Base-by-base conservation (phyloP, 768 basidiomycete genomes). In the Pulveroboletus sp. region DNA sequence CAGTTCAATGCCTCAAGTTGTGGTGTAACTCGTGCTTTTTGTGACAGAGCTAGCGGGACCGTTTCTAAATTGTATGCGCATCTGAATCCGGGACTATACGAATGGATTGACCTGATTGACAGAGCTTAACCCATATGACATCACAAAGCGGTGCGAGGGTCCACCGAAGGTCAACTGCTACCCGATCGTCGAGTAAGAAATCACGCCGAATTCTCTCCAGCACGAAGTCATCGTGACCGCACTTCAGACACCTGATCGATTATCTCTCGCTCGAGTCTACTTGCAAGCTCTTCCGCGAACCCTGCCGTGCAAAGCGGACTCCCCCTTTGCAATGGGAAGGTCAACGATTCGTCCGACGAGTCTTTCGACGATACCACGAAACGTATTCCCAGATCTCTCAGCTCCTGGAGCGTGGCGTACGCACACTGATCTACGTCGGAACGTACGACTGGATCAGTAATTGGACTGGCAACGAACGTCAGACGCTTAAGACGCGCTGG, bases 381-480 rank as follows among this genome's bases (percentile, higher is more conserved):
- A 63, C 57, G 2, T 54, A 54, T 43, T 45, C 54, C 38, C 71
- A 77, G 39, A 62, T 76, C 47, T 54, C 70, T 14, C 64, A 53
- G 14, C 76, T 89, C 29, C 75, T 91, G 10, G 86, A 90, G 49
- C 76, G 86, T n/a, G 83, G 81, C 2, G 67, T 92, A 30, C 77
- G 80, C 13, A 69, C 86, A 36, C 73, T 89, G 30, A 80, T 84
- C 36, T 86, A 86, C 51, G 81, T 80, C 4, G 85, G 84, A 20
- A 82, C 78, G 35, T 81, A 80, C 57, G 83, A 86, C 61, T 85
- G 83, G 83, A 83, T 83, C 57, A 87, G 85, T 63, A 85, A 86
- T 60, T 84, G 78, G 78, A 70, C 85, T 30, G 80, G 82, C 17
- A 90, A 89, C 67, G 78, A 79, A 59, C 70, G 79, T 39, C 89